Base-by-base conservation (phyloP, 225 moss, liverwort and hornwort genomes). In the Climacium dendroides region DNA sequence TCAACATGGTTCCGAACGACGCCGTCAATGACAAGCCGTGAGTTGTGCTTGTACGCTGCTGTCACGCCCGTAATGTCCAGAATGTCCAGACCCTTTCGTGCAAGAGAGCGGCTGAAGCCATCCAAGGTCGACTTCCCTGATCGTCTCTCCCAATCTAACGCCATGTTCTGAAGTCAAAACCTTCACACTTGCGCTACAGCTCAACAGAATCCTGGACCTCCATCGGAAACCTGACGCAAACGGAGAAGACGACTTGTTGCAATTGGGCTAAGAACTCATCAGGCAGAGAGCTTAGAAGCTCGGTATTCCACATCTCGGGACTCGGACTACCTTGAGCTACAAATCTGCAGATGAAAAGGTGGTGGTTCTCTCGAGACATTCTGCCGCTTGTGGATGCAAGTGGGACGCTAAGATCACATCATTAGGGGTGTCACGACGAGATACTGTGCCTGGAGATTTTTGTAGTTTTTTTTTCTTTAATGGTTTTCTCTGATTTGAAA, bases 51-150 rank as follows among this genome's bases (percentile, higher is more conserved):
- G 85, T 92, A 92, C 39, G 85, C 88, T 58, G 86, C 77, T 47
- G 87, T 88, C 87, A 92, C 92, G 71, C 93, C 93, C 30, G 90
- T 89, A 23, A 89, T 87, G 88, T 93, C 92, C 69, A 93, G 80
- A 60, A 93, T 84, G 91, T 93, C 93, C 39, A 93, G 85, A 32
- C 93, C 92, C 63, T 78, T 92, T 30, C 93, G 88, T 73, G 89
- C 93, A 23, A 93, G 92, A 37, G 91, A 80, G 66, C 93, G 92
- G 85, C 91, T 61, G 81, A 92, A 13, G 24, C 92, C 93, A 79
- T 93, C 93, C 43, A 93, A 86, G 57, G 80, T 55, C 61, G 93
- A 90, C 80, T 90, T 93, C 41, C 93, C 91, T 7, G 90, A 87
- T 73, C 90, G 90, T 81, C 37, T 89, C 63, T 91, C 29, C 93